Evolutionary conservation across 129 eudicot species (phyloP).

Genomic region (Centrapalus pauciflorus): DNA sequence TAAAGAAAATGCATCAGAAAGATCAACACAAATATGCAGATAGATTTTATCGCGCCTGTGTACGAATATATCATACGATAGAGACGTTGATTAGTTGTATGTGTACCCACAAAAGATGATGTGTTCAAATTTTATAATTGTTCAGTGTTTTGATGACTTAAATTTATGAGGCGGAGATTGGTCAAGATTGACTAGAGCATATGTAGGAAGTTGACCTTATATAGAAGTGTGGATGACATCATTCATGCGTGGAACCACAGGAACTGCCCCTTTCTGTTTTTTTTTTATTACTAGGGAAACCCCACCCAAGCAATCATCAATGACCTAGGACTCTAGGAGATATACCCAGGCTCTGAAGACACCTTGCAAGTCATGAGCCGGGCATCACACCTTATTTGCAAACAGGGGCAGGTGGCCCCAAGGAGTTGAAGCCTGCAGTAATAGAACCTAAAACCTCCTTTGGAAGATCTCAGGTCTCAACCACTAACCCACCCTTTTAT

Average conservation of each 20-base stretch:
- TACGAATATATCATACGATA: neutral
- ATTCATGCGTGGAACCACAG: neutral
- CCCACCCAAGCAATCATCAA: too few species aligned
- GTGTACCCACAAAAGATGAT: neutral
- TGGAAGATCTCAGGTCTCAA: too few species aligned
- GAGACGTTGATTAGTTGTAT: neutral
- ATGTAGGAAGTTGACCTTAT: neutral
- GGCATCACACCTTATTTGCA: too few species aligned
- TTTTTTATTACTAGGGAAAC: too few species aligned
- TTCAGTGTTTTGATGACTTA: neutral
- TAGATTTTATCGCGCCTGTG: neutral
- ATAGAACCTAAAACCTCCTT: too few species aligned
- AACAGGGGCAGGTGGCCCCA: too few species aligned
- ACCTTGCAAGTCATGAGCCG: too few species aligned
- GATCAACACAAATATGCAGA: slow-evolving; percentile 11
- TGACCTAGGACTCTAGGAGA: too few species aligned
- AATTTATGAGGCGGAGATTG: neutral
- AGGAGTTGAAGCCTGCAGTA: too few species aligned
- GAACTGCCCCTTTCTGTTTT: too few species aligned
- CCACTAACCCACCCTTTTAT: too few species aligned
- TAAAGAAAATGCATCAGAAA: slow-evolving; percentile 9
- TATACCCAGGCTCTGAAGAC: too few species aligned
- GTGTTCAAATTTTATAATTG: neutral
- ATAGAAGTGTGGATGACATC: neutral
- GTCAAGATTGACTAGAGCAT: neutral